Conservation (phyloP, 2,329 filamentous ascomycete species). For the Curvularia sp. region DNA sequence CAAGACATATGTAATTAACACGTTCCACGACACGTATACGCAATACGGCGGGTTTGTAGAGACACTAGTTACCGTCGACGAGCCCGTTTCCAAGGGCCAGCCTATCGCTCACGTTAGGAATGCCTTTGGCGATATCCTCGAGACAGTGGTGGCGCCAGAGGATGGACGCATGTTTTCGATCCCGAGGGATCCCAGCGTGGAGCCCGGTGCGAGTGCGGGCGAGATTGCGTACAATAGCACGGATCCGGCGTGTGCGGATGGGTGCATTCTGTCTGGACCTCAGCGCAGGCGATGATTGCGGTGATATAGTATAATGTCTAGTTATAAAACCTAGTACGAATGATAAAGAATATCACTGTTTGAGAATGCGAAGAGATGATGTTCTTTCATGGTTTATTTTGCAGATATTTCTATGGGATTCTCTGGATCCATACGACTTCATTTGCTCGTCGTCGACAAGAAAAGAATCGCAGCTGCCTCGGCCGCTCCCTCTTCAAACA, state of each 20-base stretch:
- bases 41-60: conserved; percentile 43
- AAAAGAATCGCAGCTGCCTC: not conserved
- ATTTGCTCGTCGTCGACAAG: not conserved
- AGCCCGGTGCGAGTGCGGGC: conserved; percentile 46
- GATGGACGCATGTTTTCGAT: conserved; percentile 47
- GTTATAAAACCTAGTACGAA: not conserved
- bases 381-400: not conserved
- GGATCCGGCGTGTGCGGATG: conserved; percentile 39
- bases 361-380: too few relatives aligned
- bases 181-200: conserved; percentile 46
- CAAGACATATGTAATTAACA: conserved; percentile 43
- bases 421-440: not conserved
- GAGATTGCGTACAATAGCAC: conserved; percentile 51
- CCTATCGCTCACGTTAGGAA: conserved; percentile 47
- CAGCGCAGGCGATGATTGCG: conserved; percentile 1
- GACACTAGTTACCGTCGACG: conserved; percentile 40
- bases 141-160: conserved; percentile 44
- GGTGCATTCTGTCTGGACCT: conserved; percentile 38
- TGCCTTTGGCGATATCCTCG: conserved; percentile 49
- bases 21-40: conserved; percentile 38
- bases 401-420: not conserved
- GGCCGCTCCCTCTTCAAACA: too few relatives aligned
- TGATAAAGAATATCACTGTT: not conserved
- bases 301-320: not conserved
- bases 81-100: conserved; percentile 49